Conservation (phyloP, 805 yeast species). For the Wickerhamomyces mucosus region DNA sequence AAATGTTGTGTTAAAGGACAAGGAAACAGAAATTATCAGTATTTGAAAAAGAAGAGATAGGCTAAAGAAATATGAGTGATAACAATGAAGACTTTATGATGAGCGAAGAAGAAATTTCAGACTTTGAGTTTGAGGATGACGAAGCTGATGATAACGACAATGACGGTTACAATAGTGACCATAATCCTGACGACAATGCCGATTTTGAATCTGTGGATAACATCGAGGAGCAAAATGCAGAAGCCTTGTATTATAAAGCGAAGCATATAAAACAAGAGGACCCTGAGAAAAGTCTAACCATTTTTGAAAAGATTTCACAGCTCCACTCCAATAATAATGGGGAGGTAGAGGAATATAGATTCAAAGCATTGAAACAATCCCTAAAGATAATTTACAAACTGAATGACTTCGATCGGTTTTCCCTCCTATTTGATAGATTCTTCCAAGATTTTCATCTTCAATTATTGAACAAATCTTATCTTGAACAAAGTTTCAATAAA, state of each 20-base stretch:
- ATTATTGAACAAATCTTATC: constrained; percentile 17
- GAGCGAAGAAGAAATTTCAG: constrained; percentile 22
- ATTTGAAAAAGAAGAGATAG: too few relatives aligned
- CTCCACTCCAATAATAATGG: constrained; percentile 28
- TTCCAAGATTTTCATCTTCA: constrained; percentile 6
- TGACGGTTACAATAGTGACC: constrained; percentile 11
- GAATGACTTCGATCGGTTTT: constrained; percentile 9
- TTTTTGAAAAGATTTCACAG: constrained; percentile 18
- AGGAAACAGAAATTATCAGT: too few relatives aligned
- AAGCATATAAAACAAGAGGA: constrained; percentile 17
- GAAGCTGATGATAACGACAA: constrained; percentile 6
- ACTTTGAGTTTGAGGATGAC: constrained; percentile 20
- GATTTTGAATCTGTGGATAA: not conserved
- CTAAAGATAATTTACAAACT: constrained; percentile 16
- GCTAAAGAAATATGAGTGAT: too few relatives aligned
- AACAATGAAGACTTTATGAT: constrained; percentile 22
- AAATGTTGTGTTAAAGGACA: too few relatives aligned
- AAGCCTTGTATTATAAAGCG: constrained; percentile 21
- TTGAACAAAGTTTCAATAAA: constrained; percentile 29
- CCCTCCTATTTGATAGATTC: constrained; percentile 3
- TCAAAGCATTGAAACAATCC: constrained; percentile 18
- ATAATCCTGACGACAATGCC: constrained; percentile 14
- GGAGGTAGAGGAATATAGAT: constrained; percentile 15
- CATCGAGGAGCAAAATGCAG: constrained; percentile 20
- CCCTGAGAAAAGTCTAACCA: constrained; percentile 11